A percentile compares a stretch with the other conserved stretches of the same genome.
Evolutionary conservation across 2,329 filamentous ascomycete genomes (phyloP).

Genomic region (Colletotrichum sojae): DNA sequence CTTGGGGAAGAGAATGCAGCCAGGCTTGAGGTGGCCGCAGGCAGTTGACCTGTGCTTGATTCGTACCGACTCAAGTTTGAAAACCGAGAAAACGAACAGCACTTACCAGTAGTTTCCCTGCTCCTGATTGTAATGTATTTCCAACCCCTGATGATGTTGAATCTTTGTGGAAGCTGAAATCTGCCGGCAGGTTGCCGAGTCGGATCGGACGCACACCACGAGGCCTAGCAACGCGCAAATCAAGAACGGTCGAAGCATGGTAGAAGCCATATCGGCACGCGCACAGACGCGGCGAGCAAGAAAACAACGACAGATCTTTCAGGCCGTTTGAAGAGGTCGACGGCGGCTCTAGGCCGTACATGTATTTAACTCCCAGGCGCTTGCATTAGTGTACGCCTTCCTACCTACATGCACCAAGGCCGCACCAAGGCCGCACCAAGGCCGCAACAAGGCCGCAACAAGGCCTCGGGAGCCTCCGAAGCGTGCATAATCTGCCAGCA

Average conservation of each 20-base stretch:
- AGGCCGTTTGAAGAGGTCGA: too few relatives aligned
- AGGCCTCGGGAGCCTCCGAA: too few relatives aligned
- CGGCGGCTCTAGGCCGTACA: too few relatives aligned
- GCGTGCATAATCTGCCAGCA: too few relatives aligned
- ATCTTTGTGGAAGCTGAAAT: conserved; percentile 9
- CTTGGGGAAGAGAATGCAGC: conserved; percentile 62
- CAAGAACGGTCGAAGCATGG: background rate
- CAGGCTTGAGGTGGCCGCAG: conserved; percentile 59
- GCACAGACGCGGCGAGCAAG: too few relatives aligned
- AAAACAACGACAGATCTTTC: too few relatives aligned
- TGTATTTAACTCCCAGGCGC: too few relatives aligned
- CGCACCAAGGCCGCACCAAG: too few relatives aligned
- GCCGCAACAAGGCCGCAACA: too few relatives aligned
- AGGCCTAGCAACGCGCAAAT: background rate
- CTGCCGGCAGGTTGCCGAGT: conserved; percentile 19
- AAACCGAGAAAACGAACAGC: background rate
- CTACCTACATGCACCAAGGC: too few relatives aligned
- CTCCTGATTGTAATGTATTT: conserved; percentile 9
- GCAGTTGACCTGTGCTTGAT: conserved; percentile 55
- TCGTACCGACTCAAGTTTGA: background rate
- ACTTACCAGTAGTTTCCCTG: conserved; percentile 19
- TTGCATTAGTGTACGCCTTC: too few relatives aligned
- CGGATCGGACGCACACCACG: background rate
- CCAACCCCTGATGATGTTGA: conserved; percentile 1
- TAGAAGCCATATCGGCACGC: background rate